Base-by-base conservation (phyloP, 345 rosid species). In the Fremontodendron californicum region DNA sequence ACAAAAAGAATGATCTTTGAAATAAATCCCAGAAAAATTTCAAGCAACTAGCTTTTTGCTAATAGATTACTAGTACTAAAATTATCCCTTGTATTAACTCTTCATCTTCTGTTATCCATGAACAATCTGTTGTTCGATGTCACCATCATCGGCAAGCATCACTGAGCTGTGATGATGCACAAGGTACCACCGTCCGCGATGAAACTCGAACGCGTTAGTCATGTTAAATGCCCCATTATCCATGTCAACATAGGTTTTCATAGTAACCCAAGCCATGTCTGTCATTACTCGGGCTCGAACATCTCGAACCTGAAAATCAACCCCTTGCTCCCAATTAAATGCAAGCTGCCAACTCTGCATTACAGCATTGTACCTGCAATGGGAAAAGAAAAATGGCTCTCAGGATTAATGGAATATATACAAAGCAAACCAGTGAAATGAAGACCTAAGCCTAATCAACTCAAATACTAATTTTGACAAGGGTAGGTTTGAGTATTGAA, bases 251-350 rank as follows among this genome's bases (percentile, higher is more conserved):
- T 85, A 89, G 58, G 93, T 86, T 82, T 91, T 92, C 98, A 96
- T 91, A 16, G 95, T 89, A 71, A 94, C 92, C 99, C 99, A 96
- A 68, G 99, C 99, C 95, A 92, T 88, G 80, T 89, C 97, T 3
- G 89, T 83, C 80, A 91, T 85, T 75, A 94, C 97, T 73, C 98
- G 86, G 42, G 86, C 89, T 35, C 94, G 87, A 25, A 96, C 97
- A 4, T 91, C 93, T 64, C 86, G 86, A 48, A 94, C 92, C 86
- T 90, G 98, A 78, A 96, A 88, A 80, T 92, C 90, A 15, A 88
- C 80, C 54, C 89, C 97, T 76, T 91, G 97, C 72, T 92, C 97
- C 97, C 98, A 94, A 82, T 84, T 87, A 84, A 93, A 93, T 45
- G 89, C 89, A 71, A 91, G 85, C 78, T 93, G 97, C 98, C 99